These are phyloP conservation scores for Phialocephala subalpina DNA, from an alignment of 2,329 filamentous ascomycete genomes.

Conservation along the genomic window DNA sequence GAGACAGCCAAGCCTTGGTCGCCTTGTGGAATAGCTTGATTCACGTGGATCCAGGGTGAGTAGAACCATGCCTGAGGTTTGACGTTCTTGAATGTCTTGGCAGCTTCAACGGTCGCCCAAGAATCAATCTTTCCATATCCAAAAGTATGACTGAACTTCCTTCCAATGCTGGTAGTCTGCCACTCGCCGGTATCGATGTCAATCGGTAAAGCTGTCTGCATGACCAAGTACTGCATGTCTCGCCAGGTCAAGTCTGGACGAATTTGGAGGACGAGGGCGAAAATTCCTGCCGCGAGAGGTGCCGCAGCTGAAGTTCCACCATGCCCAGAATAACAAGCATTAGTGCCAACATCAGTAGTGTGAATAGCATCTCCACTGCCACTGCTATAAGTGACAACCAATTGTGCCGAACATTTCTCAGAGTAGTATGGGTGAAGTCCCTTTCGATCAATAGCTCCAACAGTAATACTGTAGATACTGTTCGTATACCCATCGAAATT, in stretches of 20 bases:
- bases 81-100: conserved; percentile 85
- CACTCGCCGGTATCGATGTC: conserved; percentile 79
- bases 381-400: conserved; percentile 97
- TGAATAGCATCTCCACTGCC: conserved; percentile 90
- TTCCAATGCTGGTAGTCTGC: conserved; percentile 82
- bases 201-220: conserved; percentile 84
- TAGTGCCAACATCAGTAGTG: conserved; percentile 90
- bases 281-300: conserved; percentile 89
- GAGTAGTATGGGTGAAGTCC: conserved; percentile 96
- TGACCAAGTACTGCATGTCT: conserved; percentile 90
- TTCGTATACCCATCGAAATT: conserved; percentile 99
- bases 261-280: conserved; percentile 84
- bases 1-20: conserved; percentile 77
- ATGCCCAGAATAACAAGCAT: conserved; percentile 82
- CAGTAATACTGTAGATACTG: conserved; percentile 98
- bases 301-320: conserved; percentile 96
- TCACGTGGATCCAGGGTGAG: conserved; percentile 92
- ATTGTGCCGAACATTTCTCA: conserved; percentile 92
- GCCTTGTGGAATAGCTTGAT: conserved; percentile 86
- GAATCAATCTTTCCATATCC: conserved; percentile 96
- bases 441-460: conserved; percentile 88
- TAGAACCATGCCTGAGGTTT: conserved; percentile 97
- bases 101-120: conserved; percentile 82
- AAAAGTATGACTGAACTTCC: conserved; percentile 91
- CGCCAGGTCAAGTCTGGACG: conserved; percentile 91